phyloP scores from a whole-genome alignment of 108 stramenopile species.

The Cyclotella distinguenda region DNA sequence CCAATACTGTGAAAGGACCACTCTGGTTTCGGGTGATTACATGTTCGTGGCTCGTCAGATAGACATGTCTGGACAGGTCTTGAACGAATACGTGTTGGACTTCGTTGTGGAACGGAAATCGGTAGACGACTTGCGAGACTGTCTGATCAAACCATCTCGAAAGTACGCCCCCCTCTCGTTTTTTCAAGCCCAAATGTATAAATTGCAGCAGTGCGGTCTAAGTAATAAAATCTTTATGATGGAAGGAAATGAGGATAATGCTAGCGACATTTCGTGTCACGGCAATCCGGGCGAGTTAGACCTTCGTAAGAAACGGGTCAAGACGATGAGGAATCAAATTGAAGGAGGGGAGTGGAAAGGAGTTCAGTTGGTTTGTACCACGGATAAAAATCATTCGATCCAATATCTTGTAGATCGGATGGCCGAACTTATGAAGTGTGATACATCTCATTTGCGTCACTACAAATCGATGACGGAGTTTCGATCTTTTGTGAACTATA shows the following conservation, averaged over 20 bases:
- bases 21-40: constrained; percentile 33
- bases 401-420: constrained; percentile 26
- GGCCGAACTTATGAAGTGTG: constrained; percentile 23
- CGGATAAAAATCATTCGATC: constrained; percentile 6
- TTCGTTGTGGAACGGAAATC: constrained; percentile 38
- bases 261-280: not conserved
- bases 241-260: constrained; percentile 30
- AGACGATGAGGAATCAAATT: constrained; percentile 22
- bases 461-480: constrained; percentile 26
- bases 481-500: constrained; percentile 11
- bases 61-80: constrained; percentile 9
- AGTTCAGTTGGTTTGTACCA: constrained; percentile 23
- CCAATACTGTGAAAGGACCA: constrained; percentile 13
- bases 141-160: constrained; percentile 21
- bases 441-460: constrained; percentile 2
- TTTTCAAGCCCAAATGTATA: constrained; percentile 47
- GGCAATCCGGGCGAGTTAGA: constrained; percentile 9
- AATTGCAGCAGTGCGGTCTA: constrained; percentile 20
- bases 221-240: constrained; percentile 22
- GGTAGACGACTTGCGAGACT: constrained; percentile 21
- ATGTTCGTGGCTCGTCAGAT: constrained; percentile 34
- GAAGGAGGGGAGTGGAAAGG: constrained; percentile 16
- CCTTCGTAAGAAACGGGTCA: constrained; percentile 22
- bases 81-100: constrained; percentile 35
- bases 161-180: constrained; percentile 23